Base-by-base conservation (phyloP, 2,329 filamentous ascomycete genomes). In the Apiospora marii region DNA sequence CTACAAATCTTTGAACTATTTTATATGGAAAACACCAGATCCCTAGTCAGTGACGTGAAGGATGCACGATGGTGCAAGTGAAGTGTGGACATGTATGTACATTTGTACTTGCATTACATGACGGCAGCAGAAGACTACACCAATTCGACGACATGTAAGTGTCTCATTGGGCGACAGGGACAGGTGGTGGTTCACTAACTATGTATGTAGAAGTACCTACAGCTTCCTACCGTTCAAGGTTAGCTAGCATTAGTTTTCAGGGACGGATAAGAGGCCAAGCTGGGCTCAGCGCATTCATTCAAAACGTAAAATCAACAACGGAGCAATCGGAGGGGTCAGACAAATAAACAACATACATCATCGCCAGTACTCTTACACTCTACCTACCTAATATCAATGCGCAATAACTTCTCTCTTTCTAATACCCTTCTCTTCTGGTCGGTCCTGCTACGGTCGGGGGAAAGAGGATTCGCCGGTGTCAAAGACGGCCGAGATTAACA, bases 281-380 rank as follows among this genome's bases (percentile, higher is more conserved):
- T n/a, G 58, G 58, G 58, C 58, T 64, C 58, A 61, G 53, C 53
- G 34, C 24, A 10, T 16, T 30, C 53, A 41, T 22, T 19, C 34
- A 41, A 64, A 64, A 64, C 58, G 58, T 64, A 64, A 64, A 41
- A 64, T 14, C 30, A 41, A 41, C 58, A 41, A 61, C 58, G 34
- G 34, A 41, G 58, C 34, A 64, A 41, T 41, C 58, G 34, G 58
- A 64, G 58, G 58, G 58, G 58, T 41, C 58, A 64, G 58, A 61
- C 19, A 41, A 58, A 12, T 41, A 41, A 64, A 41, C 58, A 61
- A 61, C 53, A 61, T 34, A 61, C 53, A 64, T 64, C 34, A 41
- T 41, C 30, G n/a, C 30, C 53, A 61, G 10, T 37, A 61, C 7
- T 51, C 48, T 51, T 12, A n/a, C n/a, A 61, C 6, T n/a, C 53